Evolutionary conservation across 169 alveolate species (phyloP).

Genomic region (Cryptosporidium bovis): DNA sequence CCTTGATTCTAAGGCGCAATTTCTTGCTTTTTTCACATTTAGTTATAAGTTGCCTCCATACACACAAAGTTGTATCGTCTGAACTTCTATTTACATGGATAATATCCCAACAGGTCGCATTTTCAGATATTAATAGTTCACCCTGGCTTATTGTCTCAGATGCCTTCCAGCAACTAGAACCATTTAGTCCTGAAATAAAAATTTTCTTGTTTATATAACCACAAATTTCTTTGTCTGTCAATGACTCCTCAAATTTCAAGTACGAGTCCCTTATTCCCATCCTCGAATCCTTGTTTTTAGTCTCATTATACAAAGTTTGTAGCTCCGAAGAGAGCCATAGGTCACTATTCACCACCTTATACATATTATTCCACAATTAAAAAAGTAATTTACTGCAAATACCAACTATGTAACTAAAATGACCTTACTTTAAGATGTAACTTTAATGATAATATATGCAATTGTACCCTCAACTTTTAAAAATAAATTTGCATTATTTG

Average conservation of each 20-base stretch:
- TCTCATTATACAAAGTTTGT: slow-evolving; percentile 9
- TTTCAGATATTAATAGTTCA: slow-evolving; percentile 17
- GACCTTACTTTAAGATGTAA: too few relatives aligned
- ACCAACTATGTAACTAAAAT: too few relatives aligned
- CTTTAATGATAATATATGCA: too few relatives aligned
- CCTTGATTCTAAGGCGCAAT: background rate
- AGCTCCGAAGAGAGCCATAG: slow-evolving; percentile 47
- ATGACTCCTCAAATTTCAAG: slow-evolving; percentile 1
- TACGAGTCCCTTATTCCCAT: background rate
- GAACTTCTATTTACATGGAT: background rate
- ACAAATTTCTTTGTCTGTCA: background rate
- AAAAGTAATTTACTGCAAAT: too few relatives aligned
- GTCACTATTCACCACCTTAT: background rate
- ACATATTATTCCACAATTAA: background rate
- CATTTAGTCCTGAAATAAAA: background rate
- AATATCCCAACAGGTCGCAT: slow-evolving; percentile 18
- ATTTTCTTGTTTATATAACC: slow-evolving; percentile 20
- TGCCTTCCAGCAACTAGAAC: slow-evolving; percentile 11
- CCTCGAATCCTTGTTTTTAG: background rate
- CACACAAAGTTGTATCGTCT: background rate
- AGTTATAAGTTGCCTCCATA: slow-evolving; percentile 26
- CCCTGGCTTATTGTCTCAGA: slow-evolving; percentile 13
- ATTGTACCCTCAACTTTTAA: too few relatives aligned
- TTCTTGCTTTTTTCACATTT: background rate
- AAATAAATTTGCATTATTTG: too few relatives aligned